phyloP scores from a whole-genome alignment of 108 stramenopile species.

The Skeletonema menzelii region DNA sequence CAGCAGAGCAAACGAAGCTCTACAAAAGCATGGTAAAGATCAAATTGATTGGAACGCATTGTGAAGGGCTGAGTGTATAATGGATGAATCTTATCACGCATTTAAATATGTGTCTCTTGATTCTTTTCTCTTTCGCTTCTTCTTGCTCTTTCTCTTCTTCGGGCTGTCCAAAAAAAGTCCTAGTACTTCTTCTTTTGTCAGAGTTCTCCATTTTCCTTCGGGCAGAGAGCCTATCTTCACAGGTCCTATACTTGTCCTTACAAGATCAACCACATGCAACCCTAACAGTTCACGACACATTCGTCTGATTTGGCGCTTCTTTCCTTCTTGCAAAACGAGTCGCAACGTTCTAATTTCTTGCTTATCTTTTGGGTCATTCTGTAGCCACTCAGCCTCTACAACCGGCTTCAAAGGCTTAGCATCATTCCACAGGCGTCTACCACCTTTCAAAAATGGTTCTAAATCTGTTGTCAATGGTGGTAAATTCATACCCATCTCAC shows the following conservation, averaged over 20 bases:
- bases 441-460: conserved; percentile 37
- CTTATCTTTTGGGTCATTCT: background rate
- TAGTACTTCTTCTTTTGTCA: conserved; percentile 33
- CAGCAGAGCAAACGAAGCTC: conserved; percentile 55
- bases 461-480: conserved; percentile 47
- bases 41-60: conserved; percentile 77
- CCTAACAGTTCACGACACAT: conserved; percentile 74
- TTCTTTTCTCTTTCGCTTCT: background rate
- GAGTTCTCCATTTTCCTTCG: conserved; percentile 59
- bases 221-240: conserved; percentile 56
- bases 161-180: conserved; percentile 2
- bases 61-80: background rate
- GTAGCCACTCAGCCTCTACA: conserved; percentile 58
- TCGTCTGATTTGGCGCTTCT: conserved; percentile 79
- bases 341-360: conserved; percentile 36
- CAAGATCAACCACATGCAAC: conserved; percentile 57
- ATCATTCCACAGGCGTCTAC: conserved; percentile 44
- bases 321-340: conserved; percentile 73
- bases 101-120: background rate
- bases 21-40: conserved; percentile 54
- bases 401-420: conserved; percentile 56
- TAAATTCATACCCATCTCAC: conserved; percentile 42
- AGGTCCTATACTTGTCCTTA: conserved; percentile 65
- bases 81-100: background rate
- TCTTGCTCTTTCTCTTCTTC: background rate